Base-by-base conservation (phyloP, 805 yeast genomes). In the Wickerhamiella azymoides region DNA sequence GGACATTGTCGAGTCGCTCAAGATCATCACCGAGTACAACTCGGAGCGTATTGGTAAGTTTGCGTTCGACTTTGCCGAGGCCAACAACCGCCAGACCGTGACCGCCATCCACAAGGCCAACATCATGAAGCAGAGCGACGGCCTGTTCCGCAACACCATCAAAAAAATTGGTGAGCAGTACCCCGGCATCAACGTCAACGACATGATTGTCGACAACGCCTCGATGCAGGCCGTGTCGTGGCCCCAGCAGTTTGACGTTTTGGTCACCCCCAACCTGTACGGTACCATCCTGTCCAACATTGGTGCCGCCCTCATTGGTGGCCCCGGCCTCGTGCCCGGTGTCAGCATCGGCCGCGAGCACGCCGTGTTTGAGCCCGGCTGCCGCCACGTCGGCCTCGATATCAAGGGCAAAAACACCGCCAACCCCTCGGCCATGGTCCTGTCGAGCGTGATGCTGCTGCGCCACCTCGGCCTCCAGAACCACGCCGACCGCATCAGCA, bases 71-170 rank as follows among this genome's bases (percentile, higher is more conserved):
- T 89, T 83, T 58, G 97, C 97, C 53, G 71, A 74, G 64, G 84
- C 80, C 70, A 84, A 92, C 74, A 77, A 82, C 73, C 84, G 97
- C 73, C 79, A 81, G 67, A 69, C 76, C 57, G 97, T 89, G 51
- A 86, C 96, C 45, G 96, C 96, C 57, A 92, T 89, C 62, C 98
- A 89, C 79, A 89, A 89, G 72, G 98, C 98, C 56, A 92, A 92
- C 76, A 89, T 89, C 62, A 89, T 89, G 98, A 89, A 89, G 73
- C 77, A 86, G 63, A 94, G 95, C 66, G 98, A 89, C 65, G 98
- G 98, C 68, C 76, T 89, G 61, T 89, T 92, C 78, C 84, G 95
- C 75, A 76, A 80, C 67, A 86, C 96, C 55, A 84, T 89, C 58
- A 79, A 85, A 67, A 81, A 80, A 57, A 79, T 92, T 55, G 88